Evolutionary conservation across 2,329 filamentous ascomycete species (phyloP), one percentile per base, ranked within the genome.

Genomic region (Fonsecaea erecta): DNA sequence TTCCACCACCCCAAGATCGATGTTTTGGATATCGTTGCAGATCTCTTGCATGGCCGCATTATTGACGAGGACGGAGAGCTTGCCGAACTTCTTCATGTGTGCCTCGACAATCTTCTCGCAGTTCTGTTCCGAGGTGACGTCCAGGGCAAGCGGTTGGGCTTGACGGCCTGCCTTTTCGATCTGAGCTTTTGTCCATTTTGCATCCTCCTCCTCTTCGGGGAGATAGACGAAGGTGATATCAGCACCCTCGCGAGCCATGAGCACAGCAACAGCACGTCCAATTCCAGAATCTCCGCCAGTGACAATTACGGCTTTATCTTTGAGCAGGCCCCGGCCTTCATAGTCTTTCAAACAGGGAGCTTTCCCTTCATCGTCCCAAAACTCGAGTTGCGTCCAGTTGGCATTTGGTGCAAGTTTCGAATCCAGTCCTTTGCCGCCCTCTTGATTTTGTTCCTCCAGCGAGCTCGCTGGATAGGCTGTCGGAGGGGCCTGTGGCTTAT

Each of bases 201-300:
- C 85, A 62, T 87, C 85, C 21, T 78, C 72, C 67, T 87, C 76
- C 75, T 88, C 85, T 30, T 84, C 81, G 1, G 82, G 82, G 1
- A 86, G 78, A 68, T 86, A 84, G 16, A 82, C 80, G 64, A 87
- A 85, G 26, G 79, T 83, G 52, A 86, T 77, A 67, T 86, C 81
- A 14, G 85, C 83, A 1, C 85, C 85, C 71, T 88, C 85, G 8
- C 83, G 79, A 0, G 85, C 85, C 74, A 85, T 85, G 1, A 87
- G 74, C 0, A 86, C 78, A 0, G 84, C 84, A 1, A 85, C 79
- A 0, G 83, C 77, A 9, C 84, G 80, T 18, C 84, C 84, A 52
- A 86, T 87, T 3, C 83, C 83, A 1, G 82, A 85, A 66, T 86
- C 84, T 70, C 84, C 84, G 2, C 84, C 84, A 0, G 84, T 86